phyloP scores from a whole-genome alignment of 805 yeast species.

The Nakazawaea holstii region DNA sequence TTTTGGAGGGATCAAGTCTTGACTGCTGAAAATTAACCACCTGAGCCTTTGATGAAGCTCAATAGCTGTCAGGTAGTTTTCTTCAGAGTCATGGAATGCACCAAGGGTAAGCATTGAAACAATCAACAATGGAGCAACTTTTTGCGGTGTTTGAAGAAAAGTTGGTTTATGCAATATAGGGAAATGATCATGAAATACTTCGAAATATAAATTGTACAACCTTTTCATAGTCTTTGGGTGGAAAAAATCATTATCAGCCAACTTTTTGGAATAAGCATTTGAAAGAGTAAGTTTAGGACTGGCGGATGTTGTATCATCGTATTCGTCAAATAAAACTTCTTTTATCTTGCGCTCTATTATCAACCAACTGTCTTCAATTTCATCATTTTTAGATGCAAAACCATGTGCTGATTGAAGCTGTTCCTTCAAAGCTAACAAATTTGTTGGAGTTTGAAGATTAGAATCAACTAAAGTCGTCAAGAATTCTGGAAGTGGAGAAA shows the following conservation, averaged over 20 bases:
- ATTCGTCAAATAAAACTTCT: slow-evolving; percentile 16
- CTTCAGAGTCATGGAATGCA: slow-evolving; percentile 17
- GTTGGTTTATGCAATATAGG: slow-evolving; percentile 21
- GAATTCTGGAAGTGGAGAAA: slow-evolving; percentile 5
- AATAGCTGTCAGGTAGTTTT: slow-evolving; percentile 17
- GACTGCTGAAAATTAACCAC: slow-evolving; percentile 20
- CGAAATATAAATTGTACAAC: slow-evolving; percentile 17
- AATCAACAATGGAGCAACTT: slow-evolving; percentile 19
- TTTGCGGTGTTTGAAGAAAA: slow-evolving; percentile 15
- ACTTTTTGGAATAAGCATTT: slow-evolving; percentile 12
- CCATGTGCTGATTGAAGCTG: neutral
- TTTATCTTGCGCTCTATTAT: slow-evolving; percentile 12
- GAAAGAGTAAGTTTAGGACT: slow-evolving; percentile 15
- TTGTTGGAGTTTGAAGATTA: slow-evolving; percentile 1
- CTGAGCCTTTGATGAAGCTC: slow-evolving; percentile 19
- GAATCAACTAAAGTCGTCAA: slow-evolving; percentile 2
- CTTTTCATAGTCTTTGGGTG: slow-evolving; percentile 15
- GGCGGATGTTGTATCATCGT: slow-evolving; percentile 1
- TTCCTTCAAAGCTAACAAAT: slow-evolving; percentile 1
- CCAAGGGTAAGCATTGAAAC: slow-evolving; percentile 20
- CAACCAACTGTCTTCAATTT: slow-evolving; percentile 10
- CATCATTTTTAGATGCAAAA: neutral
- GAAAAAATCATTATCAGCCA: slow-evolving; percentile 14
- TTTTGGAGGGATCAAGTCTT: slow-evolving; percentile 19
- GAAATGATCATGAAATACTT: slow-evolving; percentile 22